phyloP scores from a whole-genome alignment of 306 rosid species.

The Morella rubra region DNA sequence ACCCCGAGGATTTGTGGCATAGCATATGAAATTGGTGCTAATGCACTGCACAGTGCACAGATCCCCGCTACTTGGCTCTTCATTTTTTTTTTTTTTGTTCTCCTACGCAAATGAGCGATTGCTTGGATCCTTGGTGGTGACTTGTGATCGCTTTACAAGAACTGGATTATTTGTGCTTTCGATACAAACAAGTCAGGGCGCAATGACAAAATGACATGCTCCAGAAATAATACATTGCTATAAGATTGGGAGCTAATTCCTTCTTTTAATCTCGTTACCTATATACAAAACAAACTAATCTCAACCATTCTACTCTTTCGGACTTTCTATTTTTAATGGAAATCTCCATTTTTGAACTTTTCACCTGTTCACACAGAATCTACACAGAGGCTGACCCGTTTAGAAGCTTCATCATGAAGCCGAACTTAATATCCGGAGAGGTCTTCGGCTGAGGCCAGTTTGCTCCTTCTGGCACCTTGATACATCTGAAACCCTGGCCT shows the following conservation, averaged over 20 bases:
- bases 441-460: conserved; percentile 98
- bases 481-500: conserved; percentile 76
- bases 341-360: not conserved
- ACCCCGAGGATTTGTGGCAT: too few relatives aligned
- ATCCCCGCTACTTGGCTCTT: too few relatives aligned
- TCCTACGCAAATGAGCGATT: too few relatives aligned
- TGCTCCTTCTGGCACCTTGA: conserved; percentile 91
- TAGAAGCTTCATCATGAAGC: conserved; percentile 97
- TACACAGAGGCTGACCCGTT: conserved; percentile 42
- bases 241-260: not conserved
- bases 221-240: conserved; percentile 1
- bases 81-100: too few relatives aligned
- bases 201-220: not conserved
- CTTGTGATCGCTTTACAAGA: not conserved
- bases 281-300: conserved; percentile 33
- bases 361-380: conserved; percentile 25
- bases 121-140: not conserved
- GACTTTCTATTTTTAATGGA: not conserved
- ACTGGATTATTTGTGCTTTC: too few relatives aligned
- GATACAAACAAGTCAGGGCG: not conserved
- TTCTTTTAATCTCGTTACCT: not conserved
- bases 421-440: conserved; percentile 67
- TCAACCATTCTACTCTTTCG: conserved; percentile 16
- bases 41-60: too few relatives aligned
- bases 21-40: too few relatives aligned